Conservation (phyloP, 2,329 filamentous ascomycete genomes). For the Penicillium aurantiogriseum region DNA sequence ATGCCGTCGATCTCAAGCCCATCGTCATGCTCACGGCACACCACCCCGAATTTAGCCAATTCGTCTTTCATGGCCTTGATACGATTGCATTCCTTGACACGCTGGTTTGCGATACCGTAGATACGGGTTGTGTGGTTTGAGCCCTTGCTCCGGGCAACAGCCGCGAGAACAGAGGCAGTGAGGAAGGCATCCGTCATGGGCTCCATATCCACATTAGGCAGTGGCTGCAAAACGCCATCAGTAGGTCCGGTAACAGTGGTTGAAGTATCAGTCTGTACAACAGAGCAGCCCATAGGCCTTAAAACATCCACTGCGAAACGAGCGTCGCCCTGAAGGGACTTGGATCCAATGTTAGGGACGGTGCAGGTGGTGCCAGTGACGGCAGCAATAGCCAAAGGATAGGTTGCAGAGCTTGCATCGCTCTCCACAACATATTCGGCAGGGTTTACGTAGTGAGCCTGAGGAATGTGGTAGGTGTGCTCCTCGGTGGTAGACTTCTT, state of each 20-base stretch:
- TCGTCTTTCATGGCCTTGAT: slow-evolving; percentile 95
- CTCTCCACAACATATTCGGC: slow-evolving; percentile 88
- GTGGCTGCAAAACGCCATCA: slow-evolving; percentile 67
- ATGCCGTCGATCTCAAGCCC: slow-evolving; percentile 71
- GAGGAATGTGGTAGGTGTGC: slow-evolving; percentile 91
- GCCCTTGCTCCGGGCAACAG: slow-evolving; percentile 72
- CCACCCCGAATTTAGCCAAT: slow-evolving; percentile 87
- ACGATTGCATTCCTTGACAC: slow-evolving; percentile 96
- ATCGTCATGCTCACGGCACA: slow-evolving; percentile 84
- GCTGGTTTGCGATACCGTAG: slow-evolving; percentile 92
- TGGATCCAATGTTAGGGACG: slow-evolving; percentile 90
- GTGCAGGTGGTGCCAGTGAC: slow-evolving; percentile 96
- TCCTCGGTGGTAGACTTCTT: slow-evolving; percentile 72
- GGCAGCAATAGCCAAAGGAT: slow-evolving; percentile 88
- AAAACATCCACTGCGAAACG: slow-evolving; percentile 89
- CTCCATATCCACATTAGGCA: slow-evolving; percentile 92
- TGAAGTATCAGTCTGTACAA: slow-evolving; percentile 78
- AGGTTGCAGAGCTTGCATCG: slow-evolving; percentile 95
- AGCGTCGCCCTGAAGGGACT: slow-evolving; percentile 90
- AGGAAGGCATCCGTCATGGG: slow-evolving; percentile 99
- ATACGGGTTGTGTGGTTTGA: slow-evolving; percentile 70
- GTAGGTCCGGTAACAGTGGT: slow-evolving; percentile 92
- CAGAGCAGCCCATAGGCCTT: slow-evolving; percentile 86
- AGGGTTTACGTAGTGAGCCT: slow-evolving; percentile 79
- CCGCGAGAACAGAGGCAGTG: slow-evolving; percentile 88